Evolutionary conservation across 371 early-diverging fungal species (phyloP).

Genomic region (Vairimorpha necatrix): DNA sequence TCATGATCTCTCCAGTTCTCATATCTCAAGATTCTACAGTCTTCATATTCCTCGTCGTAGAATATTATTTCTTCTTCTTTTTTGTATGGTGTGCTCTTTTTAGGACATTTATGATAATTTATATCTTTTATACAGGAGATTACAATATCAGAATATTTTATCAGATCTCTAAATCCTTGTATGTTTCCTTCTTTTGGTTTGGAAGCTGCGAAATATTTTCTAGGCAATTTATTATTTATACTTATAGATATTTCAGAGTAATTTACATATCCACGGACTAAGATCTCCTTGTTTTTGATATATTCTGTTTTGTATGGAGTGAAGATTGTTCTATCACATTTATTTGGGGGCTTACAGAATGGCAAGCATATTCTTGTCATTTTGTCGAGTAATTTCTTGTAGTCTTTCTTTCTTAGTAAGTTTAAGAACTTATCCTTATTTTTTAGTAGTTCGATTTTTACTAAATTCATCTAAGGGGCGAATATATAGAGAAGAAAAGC

Average conservation of each 20-base stretch:
- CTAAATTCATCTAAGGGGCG: too few relatives aligned
- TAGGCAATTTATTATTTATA: not conserved
- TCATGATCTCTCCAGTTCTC: conserved; percentile 44
- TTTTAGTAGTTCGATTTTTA: not conserved
- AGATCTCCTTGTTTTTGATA: not conserved
- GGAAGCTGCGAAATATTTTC: not conserved
- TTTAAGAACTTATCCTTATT: not conserved
- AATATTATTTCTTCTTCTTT: conserved; percentile 11
- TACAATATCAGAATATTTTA: not conserved
- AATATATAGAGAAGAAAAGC: too few relatives aligned
- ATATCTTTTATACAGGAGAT: not conserved
- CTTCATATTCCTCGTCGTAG: conserved; percentile 26
- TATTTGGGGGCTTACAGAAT: not conserved
- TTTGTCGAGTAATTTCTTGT: not conserved
- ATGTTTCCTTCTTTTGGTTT: not conserved
- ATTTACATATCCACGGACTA: conserved; percentile 6
- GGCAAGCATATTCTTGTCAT: not conserved
- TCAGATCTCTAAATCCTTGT: not conserved
- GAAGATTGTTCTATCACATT: not conserved
- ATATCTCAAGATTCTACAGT: conserved; percentile 35
- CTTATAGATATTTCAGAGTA: not conserved
- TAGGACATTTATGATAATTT: not conserved
- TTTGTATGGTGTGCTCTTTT: not conserved
- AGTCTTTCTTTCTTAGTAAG: not conserved
- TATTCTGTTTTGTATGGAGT: not conserved